Evolutionary conservation across 768 basidiomycete genomes (phyloP), one percentile per base, ranked within the genome.

Genomic region (Suillus subalutaceus): DNA sequence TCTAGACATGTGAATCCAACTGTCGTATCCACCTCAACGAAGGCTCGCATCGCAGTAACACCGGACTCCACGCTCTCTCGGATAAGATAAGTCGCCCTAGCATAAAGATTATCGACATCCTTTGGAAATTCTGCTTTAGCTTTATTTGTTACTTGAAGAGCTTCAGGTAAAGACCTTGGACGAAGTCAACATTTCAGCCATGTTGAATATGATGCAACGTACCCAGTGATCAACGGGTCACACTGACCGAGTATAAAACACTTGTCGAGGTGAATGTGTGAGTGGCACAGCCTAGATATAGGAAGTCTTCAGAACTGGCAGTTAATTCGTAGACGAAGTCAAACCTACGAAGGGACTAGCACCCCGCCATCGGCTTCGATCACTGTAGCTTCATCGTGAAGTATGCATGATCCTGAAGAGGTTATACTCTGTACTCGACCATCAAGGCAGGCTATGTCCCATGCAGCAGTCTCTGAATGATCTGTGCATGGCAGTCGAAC

Each of bases 261-360:
- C 75, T 90, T 88, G 79, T 90, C 88, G 40, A 90, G 81, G 74
- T 88, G 88, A 69, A 90, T 84, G 70, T 89, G 87, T 23, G 86
- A 82, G 75, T 88, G 88, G 72, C 87, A 88, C 61, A 89, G 65
- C 8, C 82, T 81, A 61, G n/a, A 30, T 20, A 40, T 23, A 65
- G 32, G 20, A 35, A 18, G 40, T 44, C 35, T 50, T 44, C 13
- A 35, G 52, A 58, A 69, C 68, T 77, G 79, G 65, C 44, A 56
- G 37, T 1, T 41, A 46, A 66, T 55, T 20, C 18, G 41, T 26
- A 52, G 26, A 12, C 38, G 37, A 23, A 43, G 43, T 37, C 62
- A 50, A 20, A 68, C 74, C 62, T 66, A 77, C 77, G 77, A 79
- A 26, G 77, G 78, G 64, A 80, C 67, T 58, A 80, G 57, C 15